phyloP scores from a whole-genome alignment of 1,284 basidiomycete genomes.

The Apiotrichum porosum region DNA sequence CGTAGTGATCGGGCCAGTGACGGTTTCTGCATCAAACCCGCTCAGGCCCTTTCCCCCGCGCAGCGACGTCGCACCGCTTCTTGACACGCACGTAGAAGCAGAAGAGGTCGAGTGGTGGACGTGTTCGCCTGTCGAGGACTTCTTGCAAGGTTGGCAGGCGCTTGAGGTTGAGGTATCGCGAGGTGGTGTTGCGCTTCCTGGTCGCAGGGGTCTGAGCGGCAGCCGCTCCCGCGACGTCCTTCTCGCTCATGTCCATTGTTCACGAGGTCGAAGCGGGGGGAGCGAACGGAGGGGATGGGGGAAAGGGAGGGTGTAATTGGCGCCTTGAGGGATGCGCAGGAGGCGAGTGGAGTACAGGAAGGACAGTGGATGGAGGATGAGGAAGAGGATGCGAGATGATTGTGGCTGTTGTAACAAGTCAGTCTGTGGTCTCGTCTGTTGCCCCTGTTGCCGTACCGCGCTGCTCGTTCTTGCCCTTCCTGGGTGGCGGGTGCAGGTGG shows the following conservation, averaged over 20 bases:
- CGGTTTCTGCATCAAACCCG: too few relatives aligned
- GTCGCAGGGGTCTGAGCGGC: neutral
- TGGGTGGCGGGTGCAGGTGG: neutral
- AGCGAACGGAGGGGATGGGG: neutral
- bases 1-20: too few relatives aligned
- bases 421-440: too few relatives aligned
- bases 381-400: too few relatives aligned
- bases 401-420: too few relatives aligned
- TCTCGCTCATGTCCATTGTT: constrained; percentile 1
- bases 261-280: neutral
- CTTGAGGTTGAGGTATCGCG: constrained; percentile 42
- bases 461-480: too few relatives aligned
- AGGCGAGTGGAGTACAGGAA: neutral
- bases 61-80: too few relatives aligned
- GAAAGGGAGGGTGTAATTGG: neutral
- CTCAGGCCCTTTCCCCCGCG: too few relatives aligned
- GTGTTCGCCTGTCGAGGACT: constrained; percentile 77
- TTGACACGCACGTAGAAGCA: constrained; percentile 94
- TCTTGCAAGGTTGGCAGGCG: constrained; percentile 61
- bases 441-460: too few relatives aligned
- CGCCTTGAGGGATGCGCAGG: too few relatives aligned
- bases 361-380: too few relatives aligned
- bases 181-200: constrained; percentile 28
- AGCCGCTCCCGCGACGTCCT: neutral
- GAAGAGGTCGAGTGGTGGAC: constrained; percentile 93